These are phyloP conservation scores for Halophytophthora polymorphica DNA, from an alignment of 352 stramenopile genomes.

Conservation along the genomic window DNA sequence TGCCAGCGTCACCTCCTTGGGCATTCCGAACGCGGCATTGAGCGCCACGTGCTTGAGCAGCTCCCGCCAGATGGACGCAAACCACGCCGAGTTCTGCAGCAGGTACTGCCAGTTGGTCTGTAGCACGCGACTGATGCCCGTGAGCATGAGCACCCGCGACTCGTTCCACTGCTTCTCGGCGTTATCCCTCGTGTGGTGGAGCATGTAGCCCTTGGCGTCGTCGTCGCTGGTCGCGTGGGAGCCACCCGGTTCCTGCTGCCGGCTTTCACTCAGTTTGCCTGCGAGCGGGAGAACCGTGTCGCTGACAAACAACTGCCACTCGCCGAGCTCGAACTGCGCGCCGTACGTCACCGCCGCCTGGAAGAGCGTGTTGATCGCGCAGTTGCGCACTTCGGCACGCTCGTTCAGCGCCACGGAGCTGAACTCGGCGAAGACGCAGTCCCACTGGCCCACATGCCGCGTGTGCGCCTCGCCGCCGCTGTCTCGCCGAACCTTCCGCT, in stretches of 20 bases:
- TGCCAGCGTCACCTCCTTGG: constrained; percentile 79
- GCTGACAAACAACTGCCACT: constrained; percentile 94
- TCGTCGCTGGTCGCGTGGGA: constrained; percentile 11
- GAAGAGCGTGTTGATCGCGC: constrained; percentile 96
- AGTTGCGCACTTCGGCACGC: constrained; percentile 95
- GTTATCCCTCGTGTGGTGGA: constrained; percentile 96
- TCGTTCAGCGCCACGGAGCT: constrained; percentile 89
- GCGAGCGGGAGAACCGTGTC: constrained; percentile 92
- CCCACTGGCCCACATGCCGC: constrained; percentile 46
- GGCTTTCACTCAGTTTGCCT: constrained; percentile 47
- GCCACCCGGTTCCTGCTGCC: constrained; percentile 12
- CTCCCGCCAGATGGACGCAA: constrained; percentile 57
- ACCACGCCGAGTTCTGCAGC: constrained; percentile 57
- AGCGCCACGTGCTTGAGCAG: constrained; percentile 59
- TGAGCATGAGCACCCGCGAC: constrained; percentile 93
- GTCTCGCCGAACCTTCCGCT: constrained; percentile 33
- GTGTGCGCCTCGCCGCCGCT: constrained; percentile 6
- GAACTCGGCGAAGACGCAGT: constrained; percentile 76
- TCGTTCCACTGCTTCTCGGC: constrained; percentile 96
- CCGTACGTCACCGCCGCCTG: constrained; percentile 95
- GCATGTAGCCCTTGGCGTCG: constrained; percentile 44
- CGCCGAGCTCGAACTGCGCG: constrained; percentile 82
- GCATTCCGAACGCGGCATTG: constrained; percentile 47
- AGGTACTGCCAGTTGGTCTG: constrained; percentile 79
- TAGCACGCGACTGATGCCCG: constrained; percentile 92